Conservation (phyloP, 2,329 filamentous ascomycete genomes). For the Pseudocercospora pini-densiflorae region DNA sequence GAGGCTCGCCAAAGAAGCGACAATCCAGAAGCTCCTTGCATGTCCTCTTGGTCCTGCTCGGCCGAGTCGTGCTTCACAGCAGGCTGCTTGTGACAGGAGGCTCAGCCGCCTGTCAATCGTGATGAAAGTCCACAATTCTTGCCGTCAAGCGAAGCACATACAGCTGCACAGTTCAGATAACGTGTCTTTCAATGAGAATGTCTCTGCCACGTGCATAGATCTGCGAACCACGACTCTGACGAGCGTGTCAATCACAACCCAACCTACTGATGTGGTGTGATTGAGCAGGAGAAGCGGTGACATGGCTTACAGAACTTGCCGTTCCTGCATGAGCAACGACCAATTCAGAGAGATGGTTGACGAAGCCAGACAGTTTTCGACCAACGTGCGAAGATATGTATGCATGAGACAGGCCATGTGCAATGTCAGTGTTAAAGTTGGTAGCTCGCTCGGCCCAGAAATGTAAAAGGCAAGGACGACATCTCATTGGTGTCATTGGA, state of each 20-base stretch:
- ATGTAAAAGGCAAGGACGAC: constrained; percentile 2
- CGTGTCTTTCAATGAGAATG: background rate
- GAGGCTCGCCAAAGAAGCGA: too few relatives aligned
- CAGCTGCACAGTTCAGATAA: background rate
- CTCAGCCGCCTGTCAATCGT: background rate
- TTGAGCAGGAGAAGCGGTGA: constrained; percentile 13
- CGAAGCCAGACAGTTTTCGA: background rate
- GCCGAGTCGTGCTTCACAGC: background rate
- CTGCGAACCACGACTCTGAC: constrained; percentile 4
- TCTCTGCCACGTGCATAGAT: constrained; percentile 1
- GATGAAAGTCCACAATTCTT: background rate
- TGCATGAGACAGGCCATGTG: constrained; percentile 16
- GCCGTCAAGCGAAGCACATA: background rate
- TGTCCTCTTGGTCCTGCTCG: background rate
- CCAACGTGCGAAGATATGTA: constrained; percentile 8
- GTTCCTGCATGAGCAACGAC: constrained; percentile 15
- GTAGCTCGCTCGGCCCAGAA: constrained; percentile 10
- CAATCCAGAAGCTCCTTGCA: background rate
- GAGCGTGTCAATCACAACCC: background rate
- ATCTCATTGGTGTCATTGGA: constrained; percentile 3
- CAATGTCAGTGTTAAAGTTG: constrained; percentile 10
- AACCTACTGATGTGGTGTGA: constrained; percentile 5
- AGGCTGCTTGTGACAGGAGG: background rate
- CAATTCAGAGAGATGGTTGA: background rate
- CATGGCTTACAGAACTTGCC: constrained; percentile 10